phyloP scores from a whole-genome alignment of 805 yeast genomes.

The Candida nanaspora region DNA sequence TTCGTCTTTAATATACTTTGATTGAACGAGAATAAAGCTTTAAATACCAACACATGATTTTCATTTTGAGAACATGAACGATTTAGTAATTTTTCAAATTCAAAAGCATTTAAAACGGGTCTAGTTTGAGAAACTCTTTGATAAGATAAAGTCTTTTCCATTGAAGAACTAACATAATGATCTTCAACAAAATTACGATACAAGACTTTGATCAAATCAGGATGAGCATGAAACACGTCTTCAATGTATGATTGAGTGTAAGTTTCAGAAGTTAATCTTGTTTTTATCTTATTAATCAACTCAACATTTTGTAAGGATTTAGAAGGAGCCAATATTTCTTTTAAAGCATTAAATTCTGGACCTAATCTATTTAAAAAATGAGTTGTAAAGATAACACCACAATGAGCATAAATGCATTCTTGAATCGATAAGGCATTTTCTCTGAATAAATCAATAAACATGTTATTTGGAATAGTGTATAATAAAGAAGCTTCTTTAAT shows the following conservation, averaged over 20 bases:
- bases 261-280: constrained; percentile 87
- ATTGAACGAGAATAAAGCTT: constrained; percentile 79
- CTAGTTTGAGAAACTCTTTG: constrained; percentile 76
- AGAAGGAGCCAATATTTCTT: constrained; percentile 53
- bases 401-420: constrained; percentile 91
- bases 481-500: constrained; percentile 90
- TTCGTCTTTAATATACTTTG: constrained; percentile 85
- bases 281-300: constrained; percentile 71
- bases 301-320: constrained; percentile 64
- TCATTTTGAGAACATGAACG: constrained; percentile 76
- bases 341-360: constrained; percentile 71
- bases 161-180: constrained; percentile 68
- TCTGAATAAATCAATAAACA: constrained; percentile 68
- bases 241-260: constrained; percentile 79
- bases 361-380: constrained; percentile 94
- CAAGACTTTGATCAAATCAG: constrained; percentile 68
- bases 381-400: constrained; percentile 85
- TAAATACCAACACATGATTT: constrained; percentile 68
- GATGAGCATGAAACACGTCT: constrained; percentile 65
- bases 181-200: constrained; percentile 88
- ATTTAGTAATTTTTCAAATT: constrained; percentile 60
- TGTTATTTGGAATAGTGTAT: constrained; percentile 84
- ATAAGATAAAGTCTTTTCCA: constrained; percentile 77
- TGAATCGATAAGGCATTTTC: constrained; percentile 79
- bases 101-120: constrained; percentile 67